Percentiles rank a stretch among this genome's conserved stretches.
Evolutionary conservation across 2,329 filamentous ascomycete genomes (phyloP).

Genomic region (Proliferodiscus dingleyae): DNA sequence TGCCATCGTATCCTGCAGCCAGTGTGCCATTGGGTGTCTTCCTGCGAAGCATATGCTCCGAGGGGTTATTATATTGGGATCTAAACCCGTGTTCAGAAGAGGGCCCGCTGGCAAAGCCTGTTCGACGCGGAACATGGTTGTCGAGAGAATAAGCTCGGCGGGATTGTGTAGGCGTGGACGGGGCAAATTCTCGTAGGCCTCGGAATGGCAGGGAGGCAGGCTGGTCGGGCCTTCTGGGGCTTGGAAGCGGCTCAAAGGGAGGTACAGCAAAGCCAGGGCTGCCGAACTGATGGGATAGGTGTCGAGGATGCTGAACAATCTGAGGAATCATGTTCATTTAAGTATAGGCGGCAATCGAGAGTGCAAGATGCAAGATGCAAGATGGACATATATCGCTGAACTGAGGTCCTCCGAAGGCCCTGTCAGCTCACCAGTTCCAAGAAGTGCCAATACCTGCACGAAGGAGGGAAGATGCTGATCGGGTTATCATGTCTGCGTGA

Average conservation of each 20-base stretch:
- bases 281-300: conserved; percentile 24
- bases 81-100: conserved; percentile 13
- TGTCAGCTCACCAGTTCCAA: conserved; percentile 23
- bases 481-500: conserved; percentile 30
- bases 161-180: conserved; percentile 15
- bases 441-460: conserved; percentile 33
- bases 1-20: conserved; percentile 85
- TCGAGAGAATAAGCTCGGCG: conserved; percentile 28
- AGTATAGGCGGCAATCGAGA: conserved; percentile 12
- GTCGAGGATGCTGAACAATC: conserved; percentile 39
- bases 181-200: conserved; percentile 25
- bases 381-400: conserved; percentile 16
- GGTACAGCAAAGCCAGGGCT: conserved; percentile 22
- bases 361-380: conserved; percentile 1
- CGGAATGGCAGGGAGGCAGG: conserved; percentile 23
- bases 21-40: conserved; percentile 95
- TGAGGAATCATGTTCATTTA: conserved; percentile 43
- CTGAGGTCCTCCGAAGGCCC: conserved; percentile 13
- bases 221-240: conserved; percentile 19
- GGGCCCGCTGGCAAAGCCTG: conserved; percentile 9
- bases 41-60: conserved; percentile 78
- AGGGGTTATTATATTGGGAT: conserved; percentile 26
- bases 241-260: conserved; percentile 22
- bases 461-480: conserved; percentile 27
- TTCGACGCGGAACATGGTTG: conserved; percentile 15